Evolutionary conservation across 129 eudicot species (phyloP).

Genomic region (Helianthus annuus): HanXRQr2.0-SUNRISE NC_035448.2:176421885-176422384

Average conservation of each 20-base stretch:
- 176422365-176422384: constrained; percentile 88
- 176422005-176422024: constrained; percentile 72
- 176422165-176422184: constrained; percentile 73
- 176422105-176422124: constrained; percentile 15
- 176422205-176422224: constrained; percentile 92
- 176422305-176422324: constrained; percentile 84
- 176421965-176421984: constrained; percentile 80
- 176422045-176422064: constrained; percentile 77
- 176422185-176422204: constrained; percentile 85
- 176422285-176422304: constrained; percentile 15
- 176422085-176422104: background rate
- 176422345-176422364: constrained; percentile 93
- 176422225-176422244: constrained; percentile 60
- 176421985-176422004: constrained; percentile 82
- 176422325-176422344: constrained; percentile 93
- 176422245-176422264: background rate
- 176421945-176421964: constrained; percentile 75
- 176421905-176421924: too few relatives aligned
- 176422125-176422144: constrained; percentile 41
- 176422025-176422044: constrained; percentile 83
- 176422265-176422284: background rate
- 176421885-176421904: too few relatives aligned
- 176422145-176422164: constrained; percentile 92
- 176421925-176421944: too few relatives aligned
- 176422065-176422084: background rate